Evolutionary conservation across 768 basidiomycete genomes (phyloP).

Genomic region (Mycena maculata): DNA sequence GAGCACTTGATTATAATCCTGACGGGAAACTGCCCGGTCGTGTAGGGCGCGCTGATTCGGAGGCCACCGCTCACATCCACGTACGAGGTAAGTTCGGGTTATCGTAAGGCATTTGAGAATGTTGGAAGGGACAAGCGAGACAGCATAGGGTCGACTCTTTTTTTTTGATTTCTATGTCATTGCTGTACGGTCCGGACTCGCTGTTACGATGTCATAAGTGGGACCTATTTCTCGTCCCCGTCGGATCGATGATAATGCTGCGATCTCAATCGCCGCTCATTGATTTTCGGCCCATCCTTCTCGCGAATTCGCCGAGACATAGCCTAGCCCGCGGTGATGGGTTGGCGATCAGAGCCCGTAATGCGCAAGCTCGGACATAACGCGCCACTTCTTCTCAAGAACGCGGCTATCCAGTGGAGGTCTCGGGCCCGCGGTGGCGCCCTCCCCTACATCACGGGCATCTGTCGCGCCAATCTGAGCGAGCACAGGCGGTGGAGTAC

Average conservation of each 20-base stretch:
- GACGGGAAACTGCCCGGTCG: too few species aligned
- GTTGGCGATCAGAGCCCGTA: constrained; percentile 7
- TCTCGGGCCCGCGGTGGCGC: neutral
- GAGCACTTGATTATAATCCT: too few species aligned
- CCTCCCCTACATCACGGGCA: neutral
- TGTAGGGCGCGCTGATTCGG: too few species aligned
- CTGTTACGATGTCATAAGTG: neutral
- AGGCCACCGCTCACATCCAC: neutral
- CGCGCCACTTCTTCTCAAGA: neutral
- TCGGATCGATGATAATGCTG: neutral
- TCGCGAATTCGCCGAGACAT: constrained; percentile 22
- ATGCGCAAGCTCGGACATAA: neutral
- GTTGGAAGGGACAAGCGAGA: neutral
- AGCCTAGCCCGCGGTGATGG: constrained; percentile 19
- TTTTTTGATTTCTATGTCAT: neutral
- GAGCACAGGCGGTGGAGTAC: neutral
- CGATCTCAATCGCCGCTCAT: neutral
- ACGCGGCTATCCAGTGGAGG: constrained; percentile 11
- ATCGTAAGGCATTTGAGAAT: constrained; percentile 8
- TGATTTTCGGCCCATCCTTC: too few species aligned
- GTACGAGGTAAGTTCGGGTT: neutral
- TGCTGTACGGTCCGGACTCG: neutral
- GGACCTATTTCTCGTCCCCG: neutral
- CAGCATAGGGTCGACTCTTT: too few species aligned
- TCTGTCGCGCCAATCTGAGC: neutral